A percentile compares a stretch with the other conserved stretches of the same genome.
Conservation (phyloP, 345 rosid genomes). For the Ricinus communis region DNA sequence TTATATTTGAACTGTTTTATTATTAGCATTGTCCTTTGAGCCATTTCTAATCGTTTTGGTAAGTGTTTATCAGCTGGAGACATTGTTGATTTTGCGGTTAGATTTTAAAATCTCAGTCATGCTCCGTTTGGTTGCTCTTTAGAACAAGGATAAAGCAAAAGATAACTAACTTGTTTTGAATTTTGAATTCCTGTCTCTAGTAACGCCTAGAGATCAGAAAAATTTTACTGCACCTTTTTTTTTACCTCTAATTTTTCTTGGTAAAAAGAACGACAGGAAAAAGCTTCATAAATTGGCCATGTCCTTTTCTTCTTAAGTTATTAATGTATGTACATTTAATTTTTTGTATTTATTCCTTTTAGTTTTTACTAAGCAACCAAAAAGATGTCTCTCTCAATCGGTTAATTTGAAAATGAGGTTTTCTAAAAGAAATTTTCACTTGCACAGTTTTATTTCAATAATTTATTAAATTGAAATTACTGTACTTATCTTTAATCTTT, state of each 20-base stretch:
- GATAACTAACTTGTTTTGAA: not conserved
- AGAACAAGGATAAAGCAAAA: not conserved
- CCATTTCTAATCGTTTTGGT: not conserved
- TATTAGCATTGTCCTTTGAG: conserved; percentile 1
- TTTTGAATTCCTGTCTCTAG: conserved; percentile 4
- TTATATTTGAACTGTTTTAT: conserved; percentile 8
- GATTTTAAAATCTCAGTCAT: not conserved
- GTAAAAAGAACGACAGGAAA: not conserved
- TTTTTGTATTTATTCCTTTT: not conserved
- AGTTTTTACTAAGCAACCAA: no score
- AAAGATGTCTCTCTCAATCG: no score
- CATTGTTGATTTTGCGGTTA: no score
- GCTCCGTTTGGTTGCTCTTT: not conserved
- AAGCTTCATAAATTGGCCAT: not conserved
- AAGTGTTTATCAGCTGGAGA: no score
- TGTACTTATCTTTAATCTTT: not conserved
- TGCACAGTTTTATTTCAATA: not conserved
- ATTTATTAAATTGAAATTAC: not conserved
- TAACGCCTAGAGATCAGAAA: not conserved
- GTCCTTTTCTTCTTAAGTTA: not conserved
- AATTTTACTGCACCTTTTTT: not conserved
- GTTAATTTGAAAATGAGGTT: conserved; percentile 2
- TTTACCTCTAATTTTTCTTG: not conserved
- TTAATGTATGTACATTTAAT: no score
- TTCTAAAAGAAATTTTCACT: not conserved